A percentile compares a stretch with the other conserved stretches of the same genome.
phyloP scores from a whole-genome alignment of 2,329 filamentous ascomycete genomes.

The Colletotrichum sp. region DNA sequence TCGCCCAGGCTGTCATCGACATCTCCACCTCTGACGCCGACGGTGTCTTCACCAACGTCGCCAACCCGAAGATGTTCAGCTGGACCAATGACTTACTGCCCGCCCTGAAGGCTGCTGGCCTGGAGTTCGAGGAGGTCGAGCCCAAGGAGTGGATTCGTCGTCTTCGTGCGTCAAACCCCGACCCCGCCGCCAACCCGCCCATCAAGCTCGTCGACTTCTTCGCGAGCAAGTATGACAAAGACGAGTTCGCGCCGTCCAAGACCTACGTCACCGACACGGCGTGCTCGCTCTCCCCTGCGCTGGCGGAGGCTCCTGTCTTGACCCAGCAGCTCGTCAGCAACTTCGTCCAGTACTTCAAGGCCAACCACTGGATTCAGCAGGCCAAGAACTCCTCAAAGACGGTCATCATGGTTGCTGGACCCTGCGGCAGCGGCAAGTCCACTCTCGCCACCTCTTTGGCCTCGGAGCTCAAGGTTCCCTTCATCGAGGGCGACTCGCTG shows the following conservation, averaged over 20 bases:
- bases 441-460: slow-evolving; percentile 39
- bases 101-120: slow-evolving; percentile 45
- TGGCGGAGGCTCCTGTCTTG: slow-evolving; percentile 38
- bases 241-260: slow-evolving; percentile 50
- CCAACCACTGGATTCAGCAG: slow-evolving; percentile 43
- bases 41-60: slow-evolving; percentile 50
- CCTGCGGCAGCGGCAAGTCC: slow-evolving; percentile 46
- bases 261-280: slow-evolving; percentile 41
- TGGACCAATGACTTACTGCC: slow-evolving; percentile 58
- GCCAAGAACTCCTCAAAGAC: slow-evolving; percentile 21
- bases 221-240: slow-evolving; percentile 35
- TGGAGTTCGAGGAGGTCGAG: slow-evolving; percentile 50
- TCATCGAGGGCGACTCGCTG: slow-evolving; percentile 45
- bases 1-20: slow-evolving; percentile 45
- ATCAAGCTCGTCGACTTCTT: slow-evolving; percentile 62
- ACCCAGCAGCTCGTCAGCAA: slow-evolving; percentile 39
- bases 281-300: slow-evolving; percentile 48
- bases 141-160: slow-evolving; percentile 48
- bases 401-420: slow-evolving; percentile 40
- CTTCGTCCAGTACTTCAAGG: slow-evolving; percentile 38
- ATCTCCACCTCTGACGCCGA: slow-evolving; percentile 33
- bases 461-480: slow-evolving; percentile 31
- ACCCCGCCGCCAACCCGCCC: slow-evolving; percentile 52
- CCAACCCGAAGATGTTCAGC: slow-evolving; percentile 51
- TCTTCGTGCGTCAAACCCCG: slow-evolving; percentile 46